Evolutionary conservation across 768 basidiomycete species (phyloP).

Genomic region (Tricholoma furcatifolium): DNA sequence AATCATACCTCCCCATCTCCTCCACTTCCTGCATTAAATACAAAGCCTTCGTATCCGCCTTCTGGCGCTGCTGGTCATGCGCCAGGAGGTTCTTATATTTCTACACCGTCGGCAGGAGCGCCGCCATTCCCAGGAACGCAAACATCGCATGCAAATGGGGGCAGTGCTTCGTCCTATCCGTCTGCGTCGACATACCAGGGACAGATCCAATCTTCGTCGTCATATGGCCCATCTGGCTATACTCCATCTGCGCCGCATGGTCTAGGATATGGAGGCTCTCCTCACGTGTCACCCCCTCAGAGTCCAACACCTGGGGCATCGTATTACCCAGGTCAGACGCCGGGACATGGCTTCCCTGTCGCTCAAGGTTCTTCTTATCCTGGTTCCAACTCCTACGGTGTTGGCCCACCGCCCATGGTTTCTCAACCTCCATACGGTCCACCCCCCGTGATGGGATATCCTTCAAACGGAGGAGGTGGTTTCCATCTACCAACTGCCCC

Average conservation of each 20-base stretch:
- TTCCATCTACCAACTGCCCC: constrained; percentile 26
- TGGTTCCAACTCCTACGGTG: constrained; percentile 16
- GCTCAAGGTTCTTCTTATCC: constrained; percentile 24
- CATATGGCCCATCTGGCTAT: constrained; percentile 14
- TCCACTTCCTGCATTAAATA: constrained; percentile 22
- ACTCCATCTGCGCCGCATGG: constrained; percentile 13
- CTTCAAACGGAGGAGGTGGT: constrained; percentile 13
- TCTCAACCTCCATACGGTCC: constrained; percentile 9
- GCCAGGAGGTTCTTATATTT: constrained; percentile 1
- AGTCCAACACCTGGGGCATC: constrained; percentile 18
- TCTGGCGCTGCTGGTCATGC: constrained; percentile 1
- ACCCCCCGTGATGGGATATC: constrained; percentile 8
- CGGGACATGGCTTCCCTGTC: constrained; percentile 14
- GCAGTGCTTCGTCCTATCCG: constrained; percentile 10
- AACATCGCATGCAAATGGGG: no score
- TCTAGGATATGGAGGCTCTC: constrained; percentile 9
- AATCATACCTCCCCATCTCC: constrained; percentile 12
- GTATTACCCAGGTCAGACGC: constrained; percentile 10
- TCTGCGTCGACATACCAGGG: constrained; percentile 18
- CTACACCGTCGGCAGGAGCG: neutral
- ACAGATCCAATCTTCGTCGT: constrained; percentile 10
- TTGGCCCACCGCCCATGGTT: constrained; percentile 4
- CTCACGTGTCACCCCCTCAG: constrained; percentile 21
- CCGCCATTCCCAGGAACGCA: constrained; percentile 11
- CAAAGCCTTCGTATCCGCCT: constrained; percentile 4